Conservation (phyloP, 1,139 yeast species). For the Geotrichum histeridarum region DNA sequence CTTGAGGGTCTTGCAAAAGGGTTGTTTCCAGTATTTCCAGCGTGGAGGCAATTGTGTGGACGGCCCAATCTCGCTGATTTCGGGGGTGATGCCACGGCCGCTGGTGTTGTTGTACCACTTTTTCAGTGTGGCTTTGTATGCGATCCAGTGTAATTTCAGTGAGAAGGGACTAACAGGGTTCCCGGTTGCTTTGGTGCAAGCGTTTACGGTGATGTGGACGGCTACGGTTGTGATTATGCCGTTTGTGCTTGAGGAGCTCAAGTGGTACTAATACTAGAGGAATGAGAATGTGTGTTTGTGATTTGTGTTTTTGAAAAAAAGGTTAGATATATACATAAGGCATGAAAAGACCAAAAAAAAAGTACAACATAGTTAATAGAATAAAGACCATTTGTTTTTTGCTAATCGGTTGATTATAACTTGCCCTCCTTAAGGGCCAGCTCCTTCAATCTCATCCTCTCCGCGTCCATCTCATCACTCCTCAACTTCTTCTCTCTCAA, state of each 20-base stretch:
- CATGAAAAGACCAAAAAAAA: too few relatives aligned
- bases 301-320: not conserved
- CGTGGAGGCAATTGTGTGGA: conserved; percentile 75
- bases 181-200: conserved; percentile 68
- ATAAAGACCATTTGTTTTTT: too few relatives aligned
- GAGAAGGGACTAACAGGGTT: conserved; percentile 65
- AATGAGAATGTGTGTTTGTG: not conserved
- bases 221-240: conserved; percentile 64
- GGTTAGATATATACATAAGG: too few relatives aligned
- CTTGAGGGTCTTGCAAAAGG: conserved; percentile 67
- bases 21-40: conserved; percentile 82
- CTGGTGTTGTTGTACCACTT: conserved; percentile 73
- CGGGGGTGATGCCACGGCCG: conserved; percentile 78
- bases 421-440: conserved; percentile 32
- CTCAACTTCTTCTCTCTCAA: conserved; percentile 42
- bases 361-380: too few relatives aligned
- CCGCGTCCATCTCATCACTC: conserved; percentile 51
- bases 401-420: too few relatives aligned
- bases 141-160: conserved; percentile 63
- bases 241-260: conserved; percentile 28
- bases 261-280: conserved; percentile 22
- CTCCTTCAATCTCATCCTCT: conserved; percentile 28
- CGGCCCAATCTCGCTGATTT: conserved; percentile 77
- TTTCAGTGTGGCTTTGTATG: conserved; percentile 82
- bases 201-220: conserved; percentile 61